Conservation (phyloP, 2,329 filamentous ascomycete species). For the Aspergillus eucalypticola region DNA sequence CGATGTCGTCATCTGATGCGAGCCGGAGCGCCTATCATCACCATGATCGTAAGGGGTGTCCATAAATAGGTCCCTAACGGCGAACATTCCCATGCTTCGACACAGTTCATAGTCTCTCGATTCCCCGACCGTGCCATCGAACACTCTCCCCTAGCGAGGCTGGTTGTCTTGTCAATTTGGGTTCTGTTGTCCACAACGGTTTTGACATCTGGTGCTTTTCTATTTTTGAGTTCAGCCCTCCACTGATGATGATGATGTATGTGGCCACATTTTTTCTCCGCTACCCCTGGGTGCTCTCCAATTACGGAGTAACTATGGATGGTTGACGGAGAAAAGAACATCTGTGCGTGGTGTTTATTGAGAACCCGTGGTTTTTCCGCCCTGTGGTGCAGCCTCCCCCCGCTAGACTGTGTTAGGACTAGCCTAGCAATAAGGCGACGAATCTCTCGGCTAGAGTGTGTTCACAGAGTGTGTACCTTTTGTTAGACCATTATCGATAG, state of each 20-base stretch:
- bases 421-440: not conserved
- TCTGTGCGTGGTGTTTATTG: slow-evolving; percentile 1
- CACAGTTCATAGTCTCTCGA: not conserved
- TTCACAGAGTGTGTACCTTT: not conserved
- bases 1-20: slow-evolving; percentile 1
- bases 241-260: not conserved
- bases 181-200: not conserved
- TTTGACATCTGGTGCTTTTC: too few relatives aligned
- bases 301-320: not conserved
- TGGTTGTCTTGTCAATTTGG: not conserved
- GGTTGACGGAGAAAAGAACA: not conserved
- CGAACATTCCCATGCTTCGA: not conserved
- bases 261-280: not conserved
- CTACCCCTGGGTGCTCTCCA: not conserved
- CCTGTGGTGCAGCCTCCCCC: not conserved
- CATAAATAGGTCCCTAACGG: slow-evolving; percentile 4
- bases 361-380: slow-evolving; percentile 1
- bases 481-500: not conserved
- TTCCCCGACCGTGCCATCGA: not conserved
- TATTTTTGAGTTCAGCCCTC: too few relatives aligned
- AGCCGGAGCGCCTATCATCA: not conserved
- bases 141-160: not conserved
- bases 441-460: not conserved
- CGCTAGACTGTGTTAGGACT: not conserved
- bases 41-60: not conserved